Evolutionary conservation across 2,329 filamentous ascomycete genomes (phyloP), one percentile per base, ranked within the genome.

Genomic region (Dactylellina sp.): DNA sequence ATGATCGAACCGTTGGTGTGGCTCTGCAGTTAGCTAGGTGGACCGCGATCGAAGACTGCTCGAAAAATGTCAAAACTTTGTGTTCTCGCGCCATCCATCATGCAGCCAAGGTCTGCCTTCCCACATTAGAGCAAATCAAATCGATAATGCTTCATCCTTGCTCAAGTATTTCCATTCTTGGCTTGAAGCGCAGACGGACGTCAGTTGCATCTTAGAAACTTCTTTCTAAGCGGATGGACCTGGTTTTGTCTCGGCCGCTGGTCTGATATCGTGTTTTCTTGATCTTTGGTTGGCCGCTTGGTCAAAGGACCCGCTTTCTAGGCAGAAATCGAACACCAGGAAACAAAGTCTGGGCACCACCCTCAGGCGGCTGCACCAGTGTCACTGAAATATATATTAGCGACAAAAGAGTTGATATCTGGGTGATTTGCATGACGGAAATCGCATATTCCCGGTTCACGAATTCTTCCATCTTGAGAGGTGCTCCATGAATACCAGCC

Each of bases 291-390:
- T 32, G 47, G 42, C 24, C n/a, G 32, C 7, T 40, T 40, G 37
- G 37, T 14, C 24, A 32, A n/a, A 37, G 44, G 57, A 61, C 57
- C 57, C 57, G 57, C 57, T 50, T n/a, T 60, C 44, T 61, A 61
- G 57, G 57, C 57, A 61, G 42, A 46, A 50, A 18, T 47, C 20
- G 9, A 44, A 24, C 5, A n/a, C n/a, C n/a, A 12, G 42, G 32
- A 40, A 42, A 40, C 39, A 18, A 49, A 47, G 24, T 4, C 24
- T 20, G 24, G 25, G 9, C 32, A 32, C 9, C 28, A 9, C 5
- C 9, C 28, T 32, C 5, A 32, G 4, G 28, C 28, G 28, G 9
- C 28, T 9, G 28, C n/a, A n/a, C n/a, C n/a, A n/a, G n/a, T n/a
- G n/a, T n/a, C n/a, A n/a, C n/a, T n/a, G n/a, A n/a, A n/a, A n/a